Conservation (phyloP, 1,284 basidiomycete genomes). For the Butyriboletus appendiculatus region DNA sequence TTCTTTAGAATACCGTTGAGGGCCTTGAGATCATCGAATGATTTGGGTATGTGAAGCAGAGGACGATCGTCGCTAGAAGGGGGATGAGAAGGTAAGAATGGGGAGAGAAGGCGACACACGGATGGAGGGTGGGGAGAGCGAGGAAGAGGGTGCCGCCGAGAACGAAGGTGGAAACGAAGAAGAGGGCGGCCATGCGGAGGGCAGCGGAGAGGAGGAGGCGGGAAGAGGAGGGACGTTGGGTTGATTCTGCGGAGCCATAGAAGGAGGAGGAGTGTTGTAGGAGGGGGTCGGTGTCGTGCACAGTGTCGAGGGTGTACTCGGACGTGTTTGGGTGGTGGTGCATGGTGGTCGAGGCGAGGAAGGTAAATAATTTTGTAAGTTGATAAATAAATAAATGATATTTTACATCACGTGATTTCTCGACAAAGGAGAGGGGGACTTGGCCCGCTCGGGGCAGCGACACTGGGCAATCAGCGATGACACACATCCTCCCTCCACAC, state of each 20-base stretch:
- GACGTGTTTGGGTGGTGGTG: conserved; percentile 47
- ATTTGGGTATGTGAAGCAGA: conserved; percentile 76
- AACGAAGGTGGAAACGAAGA: conserved; percentile 65
- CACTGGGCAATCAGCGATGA: conserved; percentile 37
- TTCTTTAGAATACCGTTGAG: conserved; percentile 86
- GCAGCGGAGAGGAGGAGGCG: conserved; percentile 75
- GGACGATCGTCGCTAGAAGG: conserved; percentile 67
- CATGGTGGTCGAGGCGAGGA: conserved; percentile 10
- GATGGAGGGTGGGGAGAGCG: conserved; percentile 76
- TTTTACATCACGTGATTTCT: conserved; percentile 19
- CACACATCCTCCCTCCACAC: conserved; percentile 49
- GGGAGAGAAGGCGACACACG: conserved; percentile 48
- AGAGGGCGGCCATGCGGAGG: conserved; percentile 80
- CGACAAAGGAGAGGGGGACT: conserved; percentile 30
- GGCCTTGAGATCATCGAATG: conserved; percentile 79
- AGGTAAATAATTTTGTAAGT: not conserved
- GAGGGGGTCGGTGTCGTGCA: conserved; percentile 27
- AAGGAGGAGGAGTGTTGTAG: conserved; percentile 38
- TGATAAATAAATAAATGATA: conserved; percentile 1
- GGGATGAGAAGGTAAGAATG: conserved; percentile 12
- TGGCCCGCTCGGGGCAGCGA: conserved; percentile 17
- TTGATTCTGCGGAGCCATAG: conserved; percentile 30
- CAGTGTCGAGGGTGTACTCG: conserved; percentile 60
- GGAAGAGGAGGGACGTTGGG: conserved; percentile 41
- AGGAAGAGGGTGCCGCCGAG: conserved; percentile 78